Evolutionary conservation across 768 basidiomycete species (phyloP).

Genomic region (Lactarius vividus): DNA sequence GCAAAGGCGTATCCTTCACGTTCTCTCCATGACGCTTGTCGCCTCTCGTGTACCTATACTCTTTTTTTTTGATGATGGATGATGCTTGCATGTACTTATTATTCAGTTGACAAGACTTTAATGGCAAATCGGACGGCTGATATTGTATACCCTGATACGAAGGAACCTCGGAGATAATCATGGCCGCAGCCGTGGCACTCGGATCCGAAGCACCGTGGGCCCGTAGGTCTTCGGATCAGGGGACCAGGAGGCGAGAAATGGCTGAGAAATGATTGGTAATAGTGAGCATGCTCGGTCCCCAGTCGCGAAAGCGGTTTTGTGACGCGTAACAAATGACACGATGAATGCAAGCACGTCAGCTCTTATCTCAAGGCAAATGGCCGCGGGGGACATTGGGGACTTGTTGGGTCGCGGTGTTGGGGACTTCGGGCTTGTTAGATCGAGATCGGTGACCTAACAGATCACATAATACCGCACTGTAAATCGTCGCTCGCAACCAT

Average conservation of each 20-base stretch:
- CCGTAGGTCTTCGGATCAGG: neutral
- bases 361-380: neutral
- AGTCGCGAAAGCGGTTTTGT: neutral
- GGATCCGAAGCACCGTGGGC: neutral
- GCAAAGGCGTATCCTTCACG: constrained; percentile 1
- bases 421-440: neutral
- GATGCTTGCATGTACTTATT: constrained; percentile 17
- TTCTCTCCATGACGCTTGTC: neutral
- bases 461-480: neutral
- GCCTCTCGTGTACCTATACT: neutral
- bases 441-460: neutral
- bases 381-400: constrained; percentile 2
- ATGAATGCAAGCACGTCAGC: neutral
- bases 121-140: neutral
- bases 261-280: neutral
- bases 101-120: constrained; percentile 8
- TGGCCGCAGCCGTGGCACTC: neutral
- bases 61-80: neutral
- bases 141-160: constrained; percentile 9
- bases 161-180: constrained; percentile 6
- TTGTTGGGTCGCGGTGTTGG: neutral
- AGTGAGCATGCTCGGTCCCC: neutral
- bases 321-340: neutral
- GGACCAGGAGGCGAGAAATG: neutral
- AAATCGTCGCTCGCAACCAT: neutral